Evolutionary conservation across 2,329 filamentous ascomycete genomes (phyloP).

Genomic region (Ophiostoma pallidulum): DNA sequence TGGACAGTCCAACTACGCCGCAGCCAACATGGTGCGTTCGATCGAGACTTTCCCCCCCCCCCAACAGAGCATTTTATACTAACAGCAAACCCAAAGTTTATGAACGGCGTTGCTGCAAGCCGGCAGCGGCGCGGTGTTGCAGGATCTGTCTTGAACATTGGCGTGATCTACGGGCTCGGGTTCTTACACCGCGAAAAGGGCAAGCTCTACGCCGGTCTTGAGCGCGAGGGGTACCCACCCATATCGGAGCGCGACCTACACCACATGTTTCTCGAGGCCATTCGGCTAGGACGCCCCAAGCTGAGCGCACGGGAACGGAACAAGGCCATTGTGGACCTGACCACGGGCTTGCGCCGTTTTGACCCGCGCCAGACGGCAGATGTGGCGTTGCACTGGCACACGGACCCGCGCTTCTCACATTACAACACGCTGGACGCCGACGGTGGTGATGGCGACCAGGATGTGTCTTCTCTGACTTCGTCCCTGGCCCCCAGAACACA

Average conservation of each 20-base stretch:
- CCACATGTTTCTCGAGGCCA: slow-evolving; percentile 42
- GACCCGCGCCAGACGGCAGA: slow-evolving; percentile 19
- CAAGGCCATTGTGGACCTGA: slow-evolving; percentile 26
- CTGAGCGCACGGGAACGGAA: background rate
- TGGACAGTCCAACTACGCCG: slow-evolving; percentile 36
- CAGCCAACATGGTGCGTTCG: slow-evolving; percentile 30
- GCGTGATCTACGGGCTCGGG: slow-evolving; percentile 36
- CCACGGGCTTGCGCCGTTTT: slow-evolving; percentile 33
- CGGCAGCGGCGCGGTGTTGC: slow-evolving; percentile 27
- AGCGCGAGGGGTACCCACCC: slow-evolving; percentile 35
- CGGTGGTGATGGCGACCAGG: background rate
- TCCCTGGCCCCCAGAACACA: too few relatives aligned
- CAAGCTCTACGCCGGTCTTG: slow-evolving; percentile 30
- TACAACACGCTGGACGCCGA: slow-evolving; percentile 19
- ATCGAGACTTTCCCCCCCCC: too few relatives aligned
- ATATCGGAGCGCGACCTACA: slow-evolving; percentile 43
- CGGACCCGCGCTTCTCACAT: slow-evolving; percentile 35
- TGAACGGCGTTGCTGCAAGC: slow-evolving; percentile 33
- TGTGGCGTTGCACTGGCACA: slow-evolving; percentile 31
- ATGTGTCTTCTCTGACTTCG: too few relatives aligned
- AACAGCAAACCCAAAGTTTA: slow-evolving; percentile 25
- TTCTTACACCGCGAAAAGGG: slow-evolving; percentile 33
- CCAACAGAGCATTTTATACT: too few relatives aligned
- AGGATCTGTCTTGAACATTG: slow-evolving; percentile 34
- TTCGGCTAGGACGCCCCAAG: slow-evolving; percentile 30